Evolutionary conservation across 805 yeast genomes (phyloP).

Genomic region (Candida golubevii): DNA sequence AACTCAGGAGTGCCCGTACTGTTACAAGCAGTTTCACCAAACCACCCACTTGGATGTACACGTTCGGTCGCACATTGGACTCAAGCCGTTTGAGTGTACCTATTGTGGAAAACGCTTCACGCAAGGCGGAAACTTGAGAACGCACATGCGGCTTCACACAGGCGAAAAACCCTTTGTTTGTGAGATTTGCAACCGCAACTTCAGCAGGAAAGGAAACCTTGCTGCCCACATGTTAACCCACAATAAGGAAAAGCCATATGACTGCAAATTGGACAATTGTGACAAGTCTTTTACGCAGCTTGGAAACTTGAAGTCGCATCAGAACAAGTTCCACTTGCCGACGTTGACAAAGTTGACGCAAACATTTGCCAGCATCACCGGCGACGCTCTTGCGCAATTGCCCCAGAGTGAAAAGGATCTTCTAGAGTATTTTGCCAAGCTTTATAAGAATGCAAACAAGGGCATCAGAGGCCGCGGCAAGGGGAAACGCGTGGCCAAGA

Average conservation of each 20-base stretch:
- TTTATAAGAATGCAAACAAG: slow-evolving; percentile 84
- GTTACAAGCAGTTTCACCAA: slow-evolving; percentile 78
- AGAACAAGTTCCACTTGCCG: slow-evolving; percentile 77
- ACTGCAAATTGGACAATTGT: slow-evolving; percentile 78
- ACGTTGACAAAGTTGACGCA: slow-evolving; percentile 66
- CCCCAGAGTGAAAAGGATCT: slow-evolving; percentile 65
- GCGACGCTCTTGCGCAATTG: slow-evolving; percentile 42
- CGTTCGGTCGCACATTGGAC: slow-evolving; percentile 80
- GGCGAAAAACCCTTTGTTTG: slow-evolving; percentile 91
- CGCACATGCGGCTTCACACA: slow-evolving; percentile 82
- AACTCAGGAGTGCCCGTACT: slow-evolving; percentile 68
- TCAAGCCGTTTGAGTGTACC: slow-evolving; percentile 75
- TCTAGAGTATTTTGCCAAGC: slow-evolving; percentile 70
- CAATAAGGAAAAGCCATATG: slow-evolving; percentile 69
- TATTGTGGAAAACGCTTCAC: slow-evolving; percentile 80
- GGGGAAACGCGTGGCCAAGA: slow-evolving; percentile 12
- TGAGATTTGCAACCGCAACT: slow-evolving; percentile 66
- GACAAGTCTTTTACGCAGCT: slow-evolving; percentile 83
- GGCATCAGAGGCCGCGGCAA: slow-evolving; percentile 93
- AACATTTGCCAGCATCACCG: slow-evolving; percentile 55
- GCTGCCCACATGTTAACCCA: slow-evolving; percentile 87
- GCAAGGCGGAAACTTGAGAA: slow-evolving; percentile 85
- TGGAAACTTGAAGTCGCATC: slow-evolving; percentile 92
- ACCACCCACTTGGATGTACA: slow-evolving; percentile 91
- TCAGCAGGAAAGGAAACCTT: slow-evolving; percentile 87